phyloP scores from a whole-genome alignment of 805 yeast genomes.

The Yueomyces sinensis region DNA sequence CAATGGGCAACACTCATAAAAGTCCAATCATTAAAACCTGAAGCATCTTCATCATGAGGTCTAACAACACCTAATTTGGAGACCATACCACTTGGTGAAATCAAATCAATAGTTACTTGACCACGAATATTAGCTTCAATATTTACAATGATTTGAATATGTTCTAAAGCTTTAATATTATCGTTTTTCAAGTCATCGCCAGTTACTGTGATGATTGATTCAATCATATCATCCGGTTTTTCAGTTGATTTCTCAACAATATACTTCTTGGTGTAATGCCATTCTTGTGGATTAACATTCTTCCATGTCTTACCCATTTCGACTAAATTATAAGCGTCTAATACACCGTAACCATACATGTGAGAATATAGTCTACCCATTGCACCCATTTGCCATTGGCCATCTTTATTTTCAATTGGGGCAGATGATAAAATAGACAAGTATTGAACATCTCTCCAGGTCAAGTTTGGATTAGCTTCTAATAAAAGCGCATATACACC shows the following conservation, averaged over 20 bases:
- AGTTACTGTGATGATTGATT: conserved; percentile 33
- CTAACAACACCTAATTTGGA: conserved; percentile 68
- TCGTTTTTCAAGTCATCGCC: conserved; percentile 35
- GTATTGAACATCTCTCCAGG: conserved; percentile 95
- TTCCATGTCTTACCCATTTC: conserved; percentile 62
- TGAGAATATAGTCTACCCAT: conserved; percentile 65
- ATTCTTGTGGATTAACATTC: conserved; percentile 84
- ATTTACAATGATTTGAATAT: conserved; percentile 69
- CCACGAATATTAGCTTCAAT: conserved; percentile 60
- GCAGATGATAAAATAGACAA: conserved; percentile 59
- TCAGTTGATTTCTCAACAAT: conserved; percentile 22
- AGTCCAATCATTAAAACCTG: conserved; percentile 72
- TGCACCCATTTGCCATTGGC: conserved; percentile 61
- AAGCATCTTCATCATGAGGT: conserved; percentile 36
- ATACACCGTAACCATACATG: conserved; percentile 81
- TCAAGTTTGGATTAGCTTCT: conserved; percentile 70
- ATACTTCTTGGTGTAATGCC: conserved; percentile 43
- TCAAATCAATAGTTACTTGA: conserved; percentile 44
- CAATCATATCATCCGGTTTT: conserved; percentile 14
- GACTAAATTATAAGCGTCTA: conserved; percentile 71
- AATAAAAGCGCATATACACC: conserved; percentile 82
- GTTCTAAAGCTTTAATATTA: conserved; percentile 68
- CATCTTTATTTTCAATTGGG: conserved; percentile 53
- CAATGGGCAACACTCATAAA: conserved; percentile 98
- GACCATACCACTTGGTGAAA: conserved; percentile 62